Conservation (phyloP, 2,329 filamentous ascomycete species). For the Verticillium albo-atrum region DNA sequence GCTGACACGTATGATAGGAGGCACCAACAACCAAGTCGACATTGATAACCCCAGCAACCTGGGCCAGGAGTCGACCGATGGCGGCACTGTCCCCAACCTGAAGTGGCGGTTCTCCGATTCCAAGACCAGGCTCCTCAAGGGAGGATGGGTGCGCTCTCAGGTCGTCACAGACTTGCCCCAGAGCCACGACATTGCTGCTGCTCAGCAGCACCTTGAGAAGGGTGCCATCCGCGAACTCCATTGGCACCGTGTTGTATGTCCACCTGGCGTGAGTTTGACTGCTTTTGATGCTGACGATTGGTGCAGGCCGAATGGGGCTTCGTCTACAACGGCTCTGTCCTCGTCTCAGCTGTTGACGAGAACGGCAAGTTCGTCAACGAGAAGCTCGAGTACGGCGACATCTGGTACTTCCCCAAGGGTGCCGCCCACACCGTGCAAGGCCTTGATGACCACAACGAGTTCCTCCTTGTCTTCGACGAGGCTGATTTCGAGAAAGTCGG, state of each 20-base stretch:
- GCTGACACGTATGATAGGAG: constrained; percentile 38
- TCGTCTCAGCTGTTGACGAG: constrained; percentile 59
- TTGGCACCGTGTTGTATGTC: constrained; percentile 60
- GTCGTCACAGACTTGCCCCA: constrained; percentile 62
- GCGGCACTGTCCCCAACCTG: constrained; percentile 59
- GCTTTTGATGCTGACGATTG: background rate
- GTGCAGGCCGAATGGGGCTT: constrained; percentile 62
- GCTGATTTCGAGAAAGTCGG: constrained; percentile 61
- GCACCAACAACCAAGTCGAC: constrained; percentile 58
- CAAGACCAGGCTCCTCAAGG: constrained; percentile 55
- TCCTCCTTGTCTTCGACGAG: constrained; percentile 62
- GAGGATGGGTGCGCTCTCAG: constrained; percentile 64
- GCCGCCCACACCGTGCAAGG: constrained; percentile 60
- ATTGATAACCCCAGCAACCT: constrained; percentile 61
- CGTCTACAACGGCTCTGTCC: constrained; percentile 52
- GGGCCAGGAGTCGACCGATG: constrained; percentile 56
- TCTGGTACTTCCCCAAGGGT: constrained; percentile 68
- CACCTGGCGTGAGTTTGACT: background rate
- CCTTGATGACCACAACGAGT: constrained; percentile 63
- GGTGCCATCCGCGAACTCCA: constrained; percentile 63
- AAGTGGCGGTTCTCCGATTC: constrained; percentile 69
- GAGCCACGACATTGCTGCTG: constrained; percentile 62
- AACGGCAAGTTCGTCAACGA: constrained; percentile 51
- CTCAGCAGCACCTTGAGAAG: constrained; percentile 64
- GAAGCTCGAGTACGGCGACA: constrained; percentile 55